Conservation (phyloP, 768 basidiomycete species). For the Cyclocybe cylindracea region DNA sequence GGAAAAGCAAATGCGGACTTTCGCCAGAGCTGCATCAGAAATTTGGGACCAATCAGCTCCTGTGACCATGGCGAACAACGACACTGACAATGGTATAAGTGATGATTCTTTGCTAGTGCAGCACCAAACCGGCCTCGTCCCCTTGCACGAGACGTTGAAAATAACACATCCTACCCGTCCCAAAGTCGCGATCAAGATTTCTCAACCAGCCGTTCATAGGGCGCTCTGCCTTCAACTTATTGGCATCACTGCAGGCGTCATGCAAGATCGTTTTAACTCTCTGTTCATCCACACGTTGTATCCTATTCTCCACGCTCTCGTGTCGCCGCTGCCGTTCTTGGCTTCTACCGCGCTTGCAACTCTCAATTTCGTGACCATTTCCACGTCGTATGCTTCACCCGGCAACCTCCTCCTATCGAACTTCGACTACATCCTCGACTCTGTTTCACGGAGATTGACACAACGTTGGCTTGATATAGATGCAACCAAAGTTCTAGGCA, state of each 20-base stretch:
- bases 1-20: conserved; percentile 62
- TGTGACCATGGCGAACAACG: conserved; percentile 15
- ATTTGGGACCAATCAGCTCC: conserved; percentile 61
- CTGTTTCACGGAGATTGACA: conserved; percentile 81
- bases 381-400: conserved; percentile 85
- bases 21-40: conserved; percentile 66
- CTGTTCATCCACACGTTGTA: conserved; percentile 82
- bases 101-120: conserved; percentile 40
- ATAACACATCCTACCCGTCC: conserved; percentile 39
- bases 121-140: conserved; percentile 63
- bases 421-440: conserved; percentile 94
- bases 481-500: conserved; percentile 84
- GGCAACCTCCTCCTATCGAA: conserved; percentile 90
- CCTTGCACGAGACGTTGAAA: conserved; percentile 59
- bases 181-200: conserved; percentile 21
- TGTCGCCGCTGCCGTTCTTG: conserved; percentile 68
- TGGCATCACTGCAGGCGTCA: conserved; percentile 67
- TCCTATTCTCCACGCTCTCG: conserved; percentile 82
- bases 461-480: conserved; percentile 82
- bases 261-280: conserved; percentile 70
- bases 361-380: conserved; percentile 67
- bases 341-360: conserved; percentile 77
- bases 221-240: conserved; percentile 75
- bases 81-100: conserved; percentile 28
- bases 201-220: conserved; percentile 70